Evolutionary conservation across 768 basidiomycete genomes (phyloP).

Genomic region (Leccinellum luteum): DNA sequence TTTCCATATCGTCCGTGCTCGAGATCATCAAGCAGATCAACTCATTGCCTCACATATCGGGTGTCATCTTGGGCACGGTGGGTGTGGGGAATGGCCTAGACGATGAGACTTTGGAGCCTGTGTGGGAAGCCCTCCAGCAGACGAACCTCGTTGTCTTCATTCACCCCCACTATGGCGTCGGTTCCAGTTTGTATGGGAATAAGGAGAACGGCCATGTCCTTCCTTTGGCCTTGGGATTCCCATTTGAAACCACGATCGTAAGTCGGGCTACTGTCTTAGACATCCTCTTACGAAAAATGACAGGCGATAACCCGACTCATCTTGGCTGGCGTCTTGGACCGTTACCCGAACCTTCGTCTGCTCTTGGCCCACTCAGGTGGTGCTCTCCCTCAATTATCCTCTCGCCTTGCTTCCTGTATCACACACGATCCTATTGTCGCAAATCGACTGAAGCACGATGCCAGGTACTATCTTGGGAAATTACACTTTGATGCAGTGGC

Average conservation of each 20-base stretch:
- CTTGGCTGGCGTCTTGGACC: conserved; percentile 77
- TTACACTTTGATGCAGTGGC: conserved; percentile 86
- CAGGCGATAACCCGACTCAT: conserved; percentile 77
- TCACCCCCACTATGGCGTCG: conserved; percentile 86
- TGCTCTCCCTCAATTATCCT: conserved; percentile 78
- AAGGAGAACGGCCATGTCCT: conserved; percentile 84
- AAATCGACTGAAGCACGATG: conserved; percentile 73
- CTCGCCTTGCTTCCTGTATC: conserved; percentile 81
- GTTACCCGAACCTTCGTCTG: conserved; percentile 69
- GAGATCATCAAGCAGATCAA: conserved; percentile 67
- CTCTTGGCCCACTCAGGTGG: conserved; percentile 89
- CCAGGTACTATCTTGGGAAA: conserved; percentile 77
- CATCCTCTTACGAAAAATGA: conserved; percentile 7
- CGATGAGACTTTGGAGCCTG: conserved; percentile 70
- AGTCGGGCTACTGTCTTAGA: conserved; percentile 26
- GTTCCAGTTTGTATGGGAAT: conserved; percentile 69
- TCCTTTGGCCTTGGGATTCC: conserved; percentile 83
- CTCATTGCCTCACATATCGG: conserved; percentile 61
- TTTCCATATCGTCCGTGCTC: conserved; percentile 54
- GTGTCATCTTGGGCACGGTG: conserved; percentile 81
- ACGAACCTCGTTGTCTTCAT: conserved; percentile 75
- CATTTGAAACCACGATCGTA: conserved; percentile 86
- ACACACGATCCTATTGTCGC: conserved; percentile 81
- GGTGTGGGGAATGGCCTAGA: conserved; percentile 78
- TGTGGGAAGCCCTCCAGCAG: conserved; percentile 76